phyloP scores from a whole-genome alignment of 2,329 filamentous ascomycete genomes.

The Lachnellula hyalina region DNA sequence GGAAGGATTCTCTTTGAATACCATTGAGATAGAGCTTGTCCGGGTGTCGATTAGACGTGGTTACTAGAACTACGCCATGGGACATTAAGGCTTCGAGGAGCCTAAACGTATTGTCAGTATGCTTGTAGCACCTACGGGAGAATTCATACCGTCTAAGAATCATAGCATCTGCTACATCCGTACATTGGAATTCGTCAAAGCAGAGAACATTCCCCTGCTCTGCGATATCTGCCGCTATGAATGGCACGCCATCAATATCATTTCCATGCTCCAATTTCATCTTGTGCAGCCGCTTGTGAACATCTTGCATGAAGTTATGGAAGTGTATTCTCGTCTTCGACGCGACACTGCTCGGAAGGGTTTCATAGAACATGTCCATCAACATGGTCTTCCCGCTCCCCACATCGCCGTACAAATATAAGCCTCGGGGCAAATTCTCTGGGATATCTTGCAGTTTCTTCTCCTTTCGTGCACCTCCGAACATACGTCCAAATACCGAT shows the following conservation, averaged over 20 bases:
- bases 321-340: constrained; percentile 94
- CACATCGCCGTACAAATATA: constrained; percentile 96
- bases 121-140: constrained; percentile 1
- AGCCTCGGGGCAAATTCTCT: constrained; percentile 71
- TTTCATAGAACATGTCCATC: constrained; percentile 98
- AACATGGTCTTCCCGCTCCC: constrained; percentile 99
- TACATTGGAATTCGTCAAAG: constrained; percentile 99
- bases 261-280: constrained; percentile 86
- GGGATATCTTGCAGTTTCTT: constrained; percentile 51
- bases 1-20: constrained; percentile 90
- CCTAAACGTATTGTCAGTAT: constrained; percentile 33
- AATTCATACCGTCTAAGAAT: constrained; percentile 68
- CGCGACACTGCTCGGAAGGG: constrained; percentile 70
- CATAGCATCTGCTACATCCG: constrained; percentile 98
- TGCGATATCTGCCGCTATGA: constrained; percentile 92
- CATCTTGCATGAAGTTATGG: constrained; percentile 99
- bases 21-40: constrained; percentile 97
- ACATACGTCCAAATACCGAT: constrained; percentile 56
- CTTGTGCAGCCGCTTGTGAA: constrained; percentile 84
- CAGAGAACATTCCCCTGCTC: constrained; percentile 80
- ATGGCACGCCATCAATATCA: constrained; percentile 84
- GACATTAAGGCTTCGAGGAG: constrained; percentile 89
- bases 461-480: constrained; percentile 42
- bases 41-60: constrained; percentile 94
- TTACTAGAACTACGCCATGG: constrained; percentile 93